Evolutionary conservation across 495 filamentous ascomycete species (phyloP), one percentile per base, ranked within the genome.

Genomic region (Hypoxylon lenormandii): DNA sequence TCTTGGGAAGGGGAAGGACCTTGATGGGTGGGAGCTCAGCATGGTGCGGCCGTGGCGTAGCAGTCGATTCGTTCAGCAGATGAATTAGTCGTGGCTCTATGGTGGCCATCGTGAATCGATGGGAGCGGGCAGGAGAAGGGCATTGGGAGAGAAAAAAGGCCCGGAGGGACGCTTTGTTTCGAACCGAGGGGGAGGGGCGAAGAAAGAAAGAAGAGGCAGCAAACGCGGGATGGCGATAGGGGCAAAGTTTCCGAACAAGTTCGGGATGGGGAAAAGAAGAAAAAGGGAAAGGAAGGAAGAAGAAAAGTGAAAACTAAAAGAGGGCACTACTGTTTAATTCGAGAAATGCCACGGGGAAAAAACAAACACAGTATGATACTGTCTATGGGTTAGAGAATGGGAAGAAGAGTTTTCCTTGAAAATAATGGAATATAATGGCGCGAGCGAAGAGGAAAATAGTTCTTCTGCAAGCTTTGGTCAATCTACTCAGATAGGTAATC

Each of bases 41-140:
- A 68, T 63, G 77, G 72, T 61, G 76, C 59, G 55, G 70, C 48
- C 73, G 71, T 63, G 75, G 75, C 51, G 74, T 77, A 38, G 60
- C 61, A 64, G 76, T 80, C 61, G 78, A 75, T 66, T 81, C 80
- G 74, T 85, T 85, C 73, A 87, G 79, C 54, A 87, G 79, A 73
- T 85, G 81, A 68, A 85, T 86, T 40, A 87, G 79, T 73, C 83
- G 79, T 67, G 85, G 85, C 81, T 87, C 85, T 76, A 86, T 85
- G 57, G 82, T 86, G 69, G 82, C 82, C 82, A 84, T 84, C 75
- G 77, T 83, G 77, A 62, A 58, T 66, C 60, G 70, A 72, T 65
- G 64, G 68, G 30, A 55, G 51, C 37, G 47, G 54, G 60, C 54
- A 76, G 55, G 69, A 60, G 60, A 69, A 65, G 61, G 55, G 70